Evolutionary conservation across 2,329 filamentous ascomycete genomes (phyloP).

Genomic region (Colletotrichum paranaense): DNA sequence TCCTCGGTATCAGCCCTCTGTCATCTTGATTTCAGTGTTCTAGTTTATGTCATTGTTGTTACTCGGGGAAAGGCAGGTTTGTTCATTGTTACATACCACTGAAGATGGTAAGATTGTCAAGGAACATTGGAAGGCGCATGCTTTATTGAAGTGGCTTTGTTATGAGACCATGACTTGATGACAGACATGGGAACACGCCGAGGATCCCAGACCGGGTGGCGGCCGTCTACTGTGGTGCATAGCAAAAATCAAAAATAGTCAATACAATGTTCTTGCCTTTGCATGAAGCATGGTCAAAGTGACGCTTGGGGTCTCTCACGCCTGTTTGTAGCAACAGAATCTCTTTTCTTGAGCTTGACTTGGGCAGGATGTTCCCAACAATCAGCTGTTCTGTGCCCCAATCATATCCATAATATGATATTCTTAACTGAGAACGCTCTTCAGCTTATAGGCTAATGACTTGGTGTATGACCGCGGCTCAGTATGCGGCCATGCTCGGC

Average conservation of each 20-base stretch:
- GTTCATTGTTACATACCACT: background rate
- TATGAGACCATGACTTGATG: constrained; percentile 21
- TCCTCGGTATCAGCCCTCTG: constrained; percentile 58
- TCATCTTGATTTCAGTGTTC: background rate
- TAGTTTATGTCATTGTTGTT: background rate
- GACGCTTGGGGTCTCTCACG: background rate
- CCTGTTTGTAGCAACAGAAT: background rate
- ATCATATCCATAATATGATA: accelerated
- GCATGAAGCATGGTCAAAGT: background rate
- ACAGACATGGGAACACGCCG: background rate
- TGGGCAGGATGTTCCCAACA: background rate
- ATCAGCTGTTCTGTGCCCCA: background rate
- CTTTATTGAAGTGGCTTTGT: background rate
- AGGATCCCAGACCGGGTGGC: background rate
- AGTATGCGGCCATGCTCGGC: background rate
- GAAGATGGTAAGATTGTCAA: background rate
- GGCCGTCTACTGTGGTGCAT: background rate
- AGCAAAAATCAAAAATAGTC: background rate
- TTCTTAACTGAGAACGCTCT: background rate
- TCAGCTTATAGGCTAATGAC: background rate
- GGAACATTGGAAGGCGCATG: background rate
- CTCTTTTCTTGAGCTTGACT: background rate
- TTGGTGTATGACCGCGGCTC: too few relatives aligned
- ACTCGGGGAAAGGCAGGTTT: accelerated
- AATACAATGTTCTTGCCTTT: background rate